These are phyloP conservation scores for Fusarium sterilihyphosum DNA, from an alignment of 2,329 filamentous ascomycete genomes.

Conservation along the genomic window DNA sequence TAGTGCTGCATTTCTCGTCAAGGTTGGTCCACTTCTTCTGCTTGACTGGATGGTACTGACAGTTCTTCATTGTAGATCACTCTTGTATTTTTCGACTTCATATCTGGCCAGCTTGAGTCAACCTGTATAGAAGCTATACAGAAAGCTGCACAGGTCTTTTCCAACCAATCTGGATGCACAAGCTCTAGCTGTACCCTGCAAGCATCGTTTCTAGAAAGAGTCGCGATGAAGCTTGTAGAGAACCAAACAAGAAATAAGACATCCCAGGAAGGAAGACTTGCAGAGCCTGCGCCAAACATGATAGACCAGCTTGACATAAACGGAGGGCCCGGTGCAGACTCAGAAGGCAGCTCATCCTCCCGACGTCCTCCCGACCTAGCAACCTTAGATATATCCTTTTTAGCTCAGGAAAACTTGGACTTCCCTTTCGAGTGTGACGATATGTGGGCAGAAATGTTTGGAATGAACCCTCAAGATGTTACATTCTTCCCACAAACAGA, in stretches of 20 bases:
- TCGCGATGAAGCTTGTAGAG: background rate
- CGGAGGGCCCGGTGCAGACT: rapidly evolving
- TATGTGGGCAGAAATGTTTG: background rate
- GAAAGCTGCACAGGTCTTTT: background rate
- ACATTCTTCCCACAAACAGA: background rate
- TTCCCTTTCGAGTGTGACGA: background rate
- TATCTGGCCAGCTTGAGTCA: background rate
- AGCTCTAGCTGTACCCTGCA: background rate
- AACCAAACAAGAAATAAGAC: background rate
- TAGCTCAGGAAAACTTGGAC: background rate
- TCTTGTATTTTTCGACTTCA: background rate
- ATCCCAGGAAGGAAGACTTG: rapidly evolving
- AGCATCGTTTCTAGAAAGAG: background rate
- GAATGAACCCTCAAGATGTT: background rate
- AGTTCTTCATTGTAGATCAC: rapidly evolving
- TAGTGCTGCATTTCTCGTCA: background rate
- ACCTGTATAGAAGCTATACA: background rate
- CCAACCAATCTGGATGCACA: background rate
- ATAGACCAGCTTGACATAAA: no score
- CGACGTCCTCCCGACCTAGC: background rate
- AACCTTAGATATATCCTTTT: background rate
- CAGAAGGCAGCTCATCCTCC: background rate
- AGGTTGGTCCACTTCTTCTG: background rate
- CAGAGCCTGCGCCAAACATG: rapidly evolving
- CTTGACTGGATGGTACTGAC: rapidly evolving